Evolutionary conservation across 1,139 yeast genomes (phyloP).

Genomic region (Geotrichum bryndzae): DNA sequence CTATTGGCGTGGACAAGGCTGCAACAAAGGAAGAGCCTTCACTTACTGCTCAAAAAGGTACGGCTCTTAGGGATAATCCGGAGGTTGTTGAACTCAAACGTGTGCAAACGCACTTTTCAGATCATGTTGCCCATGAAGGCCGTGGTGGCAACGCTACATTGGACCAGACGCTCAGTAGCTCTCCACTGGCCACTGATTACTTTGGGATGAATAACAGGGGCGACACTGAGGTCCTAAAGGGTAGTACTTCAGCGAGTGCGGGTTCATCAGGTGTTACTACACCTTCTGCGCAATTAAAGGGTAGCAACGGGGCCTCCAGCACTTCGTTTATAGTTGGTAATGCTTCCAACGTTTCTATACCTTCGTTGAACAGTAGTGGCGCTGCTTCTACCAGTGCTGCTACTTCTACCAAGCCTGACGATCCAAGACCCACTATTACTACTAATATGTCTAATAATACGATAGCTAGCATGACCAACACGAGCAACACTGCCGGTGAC

Average conservation of each 20-base stretch:
- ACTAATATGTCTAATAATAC: background rate
- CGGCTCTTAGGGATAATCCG: background rate
- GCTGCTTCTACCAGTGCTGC: background rate
- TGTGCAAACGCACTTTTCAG: background rate
- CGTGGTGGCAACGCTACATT: background rate
- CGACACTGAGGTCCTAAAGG: background rate
- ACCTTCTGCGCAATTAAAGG: background rate
- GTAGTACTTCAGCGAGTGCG: background rate
- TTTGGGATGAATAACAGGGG: background rate
- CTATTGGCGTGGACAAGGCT: background rate
- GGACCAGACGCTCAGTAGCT: background rate
- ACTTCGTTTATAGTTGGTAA: background rate
- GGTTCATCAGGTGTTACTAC: background rate
- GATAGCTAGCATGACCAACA: background rate
- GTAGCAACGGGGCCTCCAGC: background rate
- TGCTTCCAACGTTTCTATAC: background rate
- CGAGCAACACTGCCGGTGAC: conserved; percentile 45
- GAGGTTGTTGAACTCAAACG: background rate
- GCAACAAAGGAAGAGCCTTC: background rate
- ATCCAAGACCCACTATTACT: background rate
- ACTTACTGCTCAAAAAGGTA: background rate
- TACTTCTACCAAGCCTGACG: background rate
- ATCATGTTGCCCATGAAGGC: background rate
- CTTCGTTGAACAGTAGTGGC: background rate
- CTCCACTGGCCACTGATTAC: background rate